Conservation (phyloP, 345 rosid species). For the Corymbia maculata region DNA sequence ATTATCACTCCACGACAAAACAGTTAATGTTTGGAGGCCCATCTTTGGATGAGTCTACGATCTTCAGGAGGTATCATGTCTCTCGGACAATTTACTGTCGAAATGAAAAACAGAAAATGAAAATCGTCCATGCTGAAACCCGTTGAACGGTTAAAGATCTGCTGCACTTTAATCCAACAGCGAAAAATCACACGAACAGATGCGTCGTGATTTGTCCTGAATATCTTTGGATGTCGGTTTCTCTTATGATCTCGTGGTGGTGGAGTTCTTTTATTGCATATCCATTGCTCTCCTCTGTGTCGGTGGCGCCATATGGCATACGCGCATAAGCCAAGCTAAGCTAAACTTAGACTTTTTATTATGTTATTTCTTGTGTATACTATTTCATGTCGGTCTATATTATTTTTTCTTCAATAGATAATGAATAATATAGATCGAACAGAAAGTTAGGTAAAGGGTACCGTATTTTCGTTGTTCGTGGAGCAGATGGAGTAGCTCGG, state of each 20-base stretch:
- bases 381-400: not conserved
- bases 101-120: not conserved
- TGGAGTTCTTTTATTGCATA: not conserved
- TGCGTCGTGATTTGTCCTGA: not conserved
- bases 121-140: no score
- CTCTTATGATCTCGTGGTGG: not conserved
- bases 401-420: not conserved
- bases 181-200: not conserved
- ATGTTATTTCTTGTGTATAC: not conserved
- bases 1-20: not conserved
- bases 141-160: not conserved
- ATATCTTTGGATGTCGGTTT: not conserved
- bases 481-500: not conserved
- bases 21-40: not conserved
- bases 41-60: not conserved
- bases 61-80: not conserved
- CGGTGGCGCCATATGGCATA: not conserved
- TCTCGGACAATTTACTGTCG: not conserved
- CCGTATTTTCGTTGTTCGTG: not conserved
- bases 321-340: not conserved
- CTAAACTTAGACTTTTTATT: not conserved
- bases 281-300: not conserved
- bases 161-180: not conserved
- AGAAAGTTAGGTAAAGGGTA: not conserved
- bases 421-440: not conserved